Base-by-base conservation (phyloP, 768 basidiomycete genomes). In the Mycena olivaceomarginata region DNA sequence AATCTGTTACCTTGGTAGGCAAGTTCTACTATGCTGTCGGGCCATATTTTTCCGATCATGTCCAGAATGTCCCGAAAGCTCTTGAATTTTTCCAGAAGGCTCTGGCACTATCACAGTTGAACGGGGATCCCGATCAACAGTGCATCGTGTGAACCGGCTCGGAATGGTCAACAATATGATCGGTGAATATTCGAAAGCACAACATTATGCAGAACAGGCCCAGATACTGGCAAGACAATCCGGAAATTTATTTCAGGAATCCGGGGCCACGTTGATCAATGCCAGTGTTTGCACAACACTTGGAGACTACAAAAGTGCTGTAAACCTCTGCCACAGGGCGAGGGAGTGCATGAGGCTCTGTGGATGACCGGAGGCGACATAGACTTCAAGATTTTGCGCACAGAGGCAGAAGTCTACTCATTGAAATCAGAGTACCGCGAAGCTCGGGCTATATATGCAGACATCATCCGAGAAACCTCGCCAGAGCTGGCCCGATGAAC, bases 41-140 rank as follows among this genome's bases (percentile, higher is more conserved):
- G 10, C 45, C 64, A 18, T 66, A 66, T 37, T 66, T 46, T n/a
- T 48, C n/a, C 22, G 64, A 65, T n/a, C 63, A 65, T n/a, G 41
- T 45, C 18, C 40, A 45, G n/a, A 25, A 65, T 45, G 11, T 65
- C 20, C 63, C 41, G n/a, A 43, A 65, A 7, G 41, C 63, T 25
- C 18, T 65, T n/a, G 43, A 65, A 41, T 45, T 20, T 25, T 65
- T 66, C 25, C n/a, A 31, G 43, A 48, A 22, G 5, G 64, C 64
- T 31, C 25, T 66, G 2, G 13, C 22, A 46, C 20, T 66, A 6
- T 25, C 64, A 20, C 40, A 46, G n/a, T 6, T 31, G n/a, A 46
- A 25, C 31, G 64, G 64, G 31, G 64, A 66, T 48, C 15, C 25
- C 12, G 16, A 48, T 31, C 64, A 66, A 45, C 45, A 48, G 7